Percentiles rank a stretch among this genome's conserved stretches.
These are phyloP conservation scores for Candida coleopterorum DNA, from an alignment of 805 yeast species.

Conservation along the genomic window DNA sequence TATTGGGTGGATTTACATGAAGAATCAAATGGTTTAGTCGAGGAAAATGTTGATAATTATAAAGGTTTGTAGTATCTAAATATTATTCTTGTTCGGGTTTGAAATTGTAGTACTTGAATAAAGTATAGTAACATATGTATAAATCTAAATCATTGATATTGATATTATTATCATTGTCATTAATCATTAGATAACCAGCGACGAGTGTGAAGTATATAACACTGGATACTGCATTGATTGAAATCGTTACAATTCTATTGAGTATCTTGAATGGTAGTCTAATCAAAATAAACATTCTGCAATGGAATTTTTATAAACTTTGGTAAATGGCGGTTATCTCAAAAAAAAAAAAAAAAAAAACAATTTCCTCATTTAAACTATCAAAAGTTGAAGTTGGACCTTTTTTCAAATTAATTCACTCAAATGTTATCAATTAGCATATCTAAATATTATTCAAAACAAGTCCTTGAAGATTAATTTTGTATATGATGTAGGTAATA, in stretches of 20 bases:
- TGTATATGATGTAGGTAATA: too few species aligned
- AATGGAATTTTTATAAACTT: too few species aligned
- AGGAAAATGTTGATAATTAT: conserved; percentile 40
- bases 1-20: conserved; percentile 67
- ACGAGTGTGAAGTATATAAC: conserved; percentile 1
- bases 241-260: not conserved
- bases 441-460: too few species aligned
- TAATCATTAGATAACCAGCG: not conserved
- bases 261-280: not conserved
- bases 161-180: conserved; percentile 1
- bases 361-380: too few species aligned
- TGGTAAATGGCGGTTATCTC: too few species aligned
- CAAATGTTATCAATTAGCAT: too few species aligned
- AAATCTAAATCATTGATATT: conserved; percentile 1
- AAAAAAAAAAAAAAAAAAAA: too few species aligned
- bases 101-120: conserved; percentile 1
- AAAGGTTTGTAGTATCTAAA: conserved; percentile 6
- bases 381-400: too few species aligned
- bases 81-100: not conserved
- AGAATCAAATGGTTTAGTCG: conserved; percentile 53
- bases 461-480: too few species aligned
- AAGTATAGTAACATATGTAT: conserved; percentile 3
- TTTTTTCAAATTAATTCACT: too few species aligned
- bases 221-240: not conserved
- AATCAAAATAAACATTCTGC: not conserved